Evolutionary conservation across 768 basidiomycete genomes (phyloP).

Genomic region (Vararia minispora): DNA sequence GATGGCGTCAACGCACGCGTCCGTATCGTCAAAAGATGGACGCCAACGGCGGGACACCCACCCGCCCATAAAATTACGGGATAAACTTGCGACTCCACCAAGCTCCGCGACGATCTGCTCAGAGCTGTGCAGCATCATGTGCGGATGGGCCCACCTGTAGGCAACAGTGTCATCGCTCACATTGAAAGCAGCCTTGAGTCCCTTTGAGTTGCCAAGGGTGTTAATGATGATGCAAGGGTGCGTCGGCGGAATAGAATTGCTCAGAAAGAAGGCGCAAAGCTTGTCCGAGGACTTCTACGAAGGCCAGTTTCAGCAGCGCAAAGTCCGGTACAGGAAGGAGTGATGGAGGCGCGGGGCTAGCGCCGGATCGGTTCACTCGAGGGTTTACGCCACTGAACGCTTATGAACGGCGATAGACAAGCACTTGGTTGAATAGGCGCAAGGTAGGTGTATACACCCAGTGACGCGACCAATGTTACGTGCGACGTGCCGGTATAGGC

Average conservation of each 20-base stretch:
- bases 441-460: no score
- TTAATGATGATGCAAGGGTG: slow-evolving; percentile 87
- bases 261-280: slow-evolving; percentile 56
- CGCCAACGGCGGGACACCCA: slow-evolving; percentile 31
- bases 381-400: no score
- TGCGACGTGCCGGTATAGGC: no score
- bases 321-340: no score
- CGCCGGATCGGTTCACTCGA: no score
- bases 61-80: slow-evolving; percentile 35
- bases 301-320: no score
- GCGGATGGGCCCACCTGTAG: slow-evolving; percentile 35
- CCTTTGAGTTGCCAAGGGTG: slow-evolving; percentile 44
- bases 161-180: slow-evolving; percentile 27
- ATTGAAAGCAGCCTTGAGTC: slow-evolving; percentile 42
- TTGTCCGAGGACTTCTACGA: slow-evolving; percentile 20
- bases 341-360: no score
- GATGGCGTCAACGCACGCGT: slow-evolving; percentile 36
- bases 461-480: no score
- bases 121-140: slow-evolving; percentile 39
- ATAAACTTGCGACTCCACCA: slow-evolving; percentile 44
- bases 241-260: slow-evolving; percentile 58
- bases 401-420: no score
- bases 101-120: slow-evolving; percentile 32
- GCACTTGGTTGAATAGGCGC: no score
- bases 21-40: slow-evolving; percentile 28